phyloP scores from a whole-genome alignment of 1,284 basidiomycete genomes.

The Athelia sp. region DNA sequence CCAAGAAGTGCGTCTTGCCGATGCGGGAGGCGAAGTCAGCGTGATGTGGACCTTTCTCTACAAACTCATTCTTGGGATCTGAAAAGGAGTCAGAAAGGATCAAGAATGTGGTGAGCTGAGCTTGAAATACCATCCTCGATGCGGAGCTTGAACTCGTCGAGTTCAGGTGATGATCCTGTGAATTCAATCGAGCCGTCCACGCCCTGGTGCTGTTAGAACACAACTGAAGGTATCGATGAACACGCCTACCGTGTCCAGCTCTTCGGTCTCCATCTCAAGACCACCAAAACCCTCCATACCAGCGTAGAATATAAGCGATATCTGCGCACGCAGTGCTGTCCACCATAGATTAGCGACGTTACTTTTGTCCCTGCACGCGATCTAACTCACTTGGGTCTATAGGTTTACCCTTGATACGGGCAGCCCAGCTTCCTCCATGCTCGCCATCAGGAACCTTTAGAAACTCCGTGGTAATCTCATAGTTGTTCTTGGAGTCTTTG shows the following conservation, averaged over 20 bases:
- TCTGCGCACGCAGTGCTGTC: slow-evolving; percentile 49
- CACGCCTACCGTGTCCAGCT: slow-evolving; percentile 59
- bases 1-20: slow-evolving; percentile 72
- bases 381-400: slow-evolving; percentile 54
- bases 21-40: slow-evolving; percentile 58
- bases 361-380: neutral
- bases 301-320: slow-evolving; percentile 80
- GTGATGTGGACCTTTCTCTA: slow-evolving; percentile 51
- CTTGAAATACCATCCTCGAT: slow-evolving; percentile 79
- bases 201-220: slow-evolving; percentile 44
- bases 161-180: slow-evolving; percentile 66
- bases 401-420: slow-evolving; percentile 80
- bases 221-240: slow-evolving; percentile 4
- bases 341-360: neutral
- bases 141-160: slow-evolving; percentile 79
- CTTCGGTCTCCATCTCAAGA: slow-evolving; percentile 72
- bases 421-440: slow-evolving; percentile 87
- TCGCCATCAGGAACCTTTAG: slow-evolving; percentile 77
- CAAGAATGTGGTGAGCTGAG: slow-evolving; percentile 1
- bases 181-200: slow-evolving; percentile 66
- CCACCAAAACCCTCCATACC: slow-evolving; percentile 85
- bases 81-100: slow-evolving; percentile 3
- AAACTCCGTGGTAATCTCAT: slow-evolving; percentile 80
- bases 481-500: slow-evolving; percentile 78
- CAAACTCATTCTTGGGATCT: slow-evolving; percentile 55